Evolutionary conservation across 2,329 filamentous ascomycete genomes (phyloP).

Genomic region (Fusarium chlamydosporum): DNA sequence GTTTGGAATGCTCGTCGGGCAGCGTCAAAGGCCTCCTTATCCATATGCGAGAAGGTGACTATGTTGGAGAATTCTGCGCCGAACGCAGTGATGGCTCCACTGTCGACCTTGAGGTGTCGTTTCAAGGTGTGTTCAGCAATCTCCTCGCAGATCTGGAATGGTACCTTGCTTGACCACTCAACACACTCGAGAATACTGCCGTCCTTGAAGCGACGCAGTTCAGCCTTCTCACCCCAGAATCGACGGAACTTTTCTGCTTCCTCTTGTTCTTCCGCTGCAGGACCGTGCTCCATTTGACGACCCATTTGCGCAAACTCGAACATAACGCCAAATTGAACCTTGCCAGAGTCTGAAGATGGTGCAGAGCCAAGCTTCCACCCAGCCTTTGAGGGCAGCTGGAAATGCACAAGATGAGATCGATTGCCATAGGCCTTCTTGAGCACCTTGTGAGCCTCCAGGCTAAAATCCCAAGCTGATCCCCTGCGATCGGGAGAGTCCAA

Average conservation of each 20-base stretch:
- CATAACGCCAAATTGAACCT: slow-evolving; percentile 75
- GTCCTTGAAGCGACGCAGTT: slow-evolving; percentile 94
- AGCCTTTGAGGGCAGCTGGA: slow-evolving; percentile 59
- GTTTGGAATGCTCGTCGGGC: slow-evolving; percentile 78
- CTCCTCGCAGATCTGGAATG: slow-evolving; percentile 80
- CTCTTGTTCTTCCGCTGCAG: slow-evolving; percentile 85
- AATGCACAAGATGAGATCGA: slow-evolving; percentile 76
- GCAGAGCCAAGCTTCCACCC: slow-evolving; percentile 52
- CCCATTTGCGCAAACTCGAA: slow-evolving; percentile 80
- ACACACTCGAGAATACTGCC: slow-evolving; percentile 94
- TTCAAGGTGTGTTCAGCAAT: slow-evolving; percentile 80
- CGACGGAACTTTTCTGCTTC: slow-evolving; percentile 85
- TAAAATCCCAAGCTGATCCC: slow-evolving; percentile 62
- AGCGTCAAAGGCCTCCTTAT: slow-evolving; percentile 74
- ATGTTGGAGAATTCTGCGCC: slow-evolving; percentile 66
- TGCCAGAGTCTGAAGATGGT: slow-evolving; percentile 48
- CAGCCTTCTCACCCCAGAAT: slow-evolving; percentile 96
- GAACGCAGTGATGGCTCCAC: slow-evolving; percentile 66
- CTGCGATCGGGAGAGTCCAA: slow-evolving; percentile 57
- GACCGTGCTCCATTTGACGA: slow-evolving; percentile 88
- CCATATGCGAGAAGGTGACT: slow-evolving; percentile 62
- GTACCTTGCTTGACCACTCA: slow-evolving; percentile 79
- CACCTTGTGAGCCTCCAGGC: slow-evolving; percentile 72
- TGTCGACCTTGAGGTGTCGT: slow-evolving; percentile 74
- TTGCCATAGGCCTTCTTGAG: slow-evolving; percentile 81